phyloP scores from a whole-genome alignment of 257 asterid genomes.

The Solanum pimpinellifolium region DNA sequence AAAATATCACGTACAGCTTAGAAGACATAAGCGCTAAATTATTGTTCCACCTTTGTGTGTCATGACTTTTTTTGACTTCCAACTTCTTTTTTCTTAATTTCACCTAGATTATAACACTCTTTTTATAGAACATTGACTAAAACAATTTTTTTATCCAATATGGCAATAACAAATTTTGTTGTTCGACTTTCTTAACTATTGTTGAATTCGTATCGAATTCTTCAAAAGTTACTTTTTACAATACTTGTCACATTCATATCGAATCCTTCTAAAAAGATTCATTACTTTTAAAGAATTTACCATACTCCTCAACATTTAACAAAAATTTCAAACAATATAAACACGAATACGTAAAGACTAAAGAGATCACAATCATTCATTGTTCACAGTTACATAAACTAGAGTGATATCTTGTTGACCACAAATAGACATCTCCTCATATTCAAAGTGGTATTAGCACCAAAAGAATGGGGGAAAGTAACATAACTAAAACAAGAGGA shows the following conservation, averaged over 20 bases:
- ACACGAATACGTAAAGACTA: neutral
- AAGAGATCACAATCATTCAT: neutral
- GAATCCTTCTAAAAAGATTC: neutral
- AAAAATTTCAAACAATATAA: neutral
- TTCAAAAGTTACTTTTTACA: no score
- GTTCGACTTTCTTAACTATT: neutral
- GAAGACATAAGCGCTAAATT: neutral
- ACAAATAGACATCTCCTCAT: neutral
- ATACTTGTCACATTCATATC: neutral
- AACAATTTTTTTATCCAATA: neutral
- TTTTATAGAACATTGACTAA: neutral
- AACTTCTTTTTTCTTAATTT: neutral
- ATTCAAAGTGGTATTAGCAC: neutral
- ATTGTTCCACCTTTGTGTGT: neutral
- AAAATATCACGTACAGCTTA: neutral
- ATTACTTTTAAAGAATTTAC: neutral
- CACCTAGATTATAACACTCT: neutral
- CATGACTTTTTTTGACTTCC: neutral
- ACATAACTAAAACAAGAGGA: neutral
- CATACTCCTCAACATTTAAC: neutral
- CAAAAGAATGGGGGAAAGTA: neutral
- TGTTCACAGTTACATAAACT: neutral
- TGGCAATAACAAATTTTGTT: neutral
- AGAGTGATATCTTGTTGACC: neutral
- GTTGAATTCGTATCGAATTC: no score